Evolutionary conservation across 2,329 filamentous ascomycete species (phyloP).

Genomic region (Stromatinia cepivora): DNA sequence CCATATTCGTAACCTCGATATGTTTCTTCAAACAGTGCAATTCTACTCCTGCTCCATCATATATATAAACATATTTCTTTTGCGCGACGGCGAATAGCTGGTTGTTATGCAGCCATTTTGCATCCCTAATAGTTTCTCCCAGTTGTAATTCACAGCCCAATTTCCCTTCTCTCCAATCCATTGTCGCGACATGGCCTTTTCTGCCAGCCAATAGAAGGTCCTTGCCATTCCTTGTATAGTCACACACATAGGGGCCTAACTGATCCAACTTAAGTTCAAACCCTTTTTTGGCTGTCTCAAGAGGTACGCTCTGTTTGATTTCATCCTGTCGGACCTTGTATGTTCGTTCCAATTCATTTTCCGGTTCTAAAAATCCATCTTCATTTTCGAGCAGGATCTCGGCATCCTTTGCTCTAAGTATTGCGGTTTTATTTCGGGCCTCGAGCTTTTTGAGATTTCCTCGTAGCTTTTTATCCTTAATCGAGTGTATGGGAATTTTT

Average conservation of each 20-base stretch:
- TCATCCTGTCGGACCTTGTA: constrained; percentile 92
- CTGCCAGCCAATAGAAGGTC: constrained; percentile 82
- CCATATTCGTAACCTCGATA: constrained; percentile 87
- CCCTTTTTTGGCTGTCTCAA: constrained; percentile 87
- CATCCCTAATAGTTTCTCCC: constrained; percentile 85
- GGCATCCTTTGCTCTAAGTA: constrained; percentile 85
- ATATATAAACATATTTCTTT: constrained; percentile 96
- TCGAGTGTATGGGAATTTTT: constrained; percentile 67
- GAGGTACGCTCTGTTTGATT: constrained; percentile 69
- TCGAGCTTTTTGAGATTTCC: constrained; percentile 78
- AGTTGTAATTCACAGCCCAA: constrained; percentile 89
- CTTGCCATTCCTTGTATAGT: constrained; percentile 87
- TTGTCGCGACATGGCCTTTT: constrained; percentile 92
- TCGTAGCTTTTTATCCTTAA: constrained; percentile 89
- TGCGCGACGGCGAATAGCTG: constrained; percentile 94
- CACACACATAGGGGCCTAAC: constrained; percentile 82
- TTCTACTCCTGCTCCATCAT: constrained; percentile 87
- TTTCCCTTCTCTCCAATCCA: constrained; percentile 94
- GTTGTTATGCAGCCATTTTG: constrained; percentile 91
- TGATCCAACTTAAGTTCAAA: constrained; percentile 84
- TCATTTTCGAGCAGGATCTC: constrained; percentile 91
- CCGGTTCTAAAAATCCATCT: constrained; percentile 81
- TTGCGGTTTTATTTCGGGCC: constrained; percentile 76
- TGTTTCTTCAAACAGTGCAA: constrained; percentile 89
- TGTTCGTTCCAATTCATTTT: constrained; percentile 84